Conservation (phyloP, 805 yeast species). For the Yamadazyma sp. region DNA sequence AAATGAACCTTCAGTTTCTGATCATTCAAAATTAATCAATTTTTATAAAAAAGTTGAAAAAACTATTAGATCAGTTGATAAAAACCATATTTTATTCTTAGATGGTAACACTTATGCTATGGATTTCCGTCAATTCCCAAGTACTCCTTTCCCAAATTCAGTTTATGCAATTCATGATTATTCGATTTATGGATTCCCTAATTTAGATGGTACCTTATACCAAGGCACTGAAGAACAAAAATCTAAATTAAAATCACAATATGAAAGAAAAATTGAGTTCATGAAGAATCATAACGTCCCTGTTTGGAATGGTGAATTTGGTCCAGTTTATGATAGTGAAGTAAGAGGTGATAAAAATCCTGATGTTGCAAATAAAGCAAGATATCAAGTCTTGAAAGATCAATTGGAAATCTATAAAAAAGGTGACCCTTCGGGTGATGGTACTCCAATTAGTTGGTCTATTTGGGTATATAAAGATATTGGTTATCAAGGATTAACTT, state of each 20-base stretch:
- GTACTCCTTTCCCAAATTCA: constrained; percentile 38
- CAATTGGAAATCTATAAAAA: constrained; percentile 42
- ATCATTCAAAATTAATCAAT: constrained; percentile 37
- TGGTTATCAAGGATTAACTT: constrained; percentile 50
- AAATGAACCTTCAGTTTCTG: constrained; percentile 50
- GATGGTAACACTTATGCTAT: constrained; percentile 52
- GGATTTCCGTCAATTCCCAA: constrained; percentile 49
- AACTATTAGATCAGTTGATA: constrained; percentile 42
- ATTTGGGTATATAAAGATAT: constrained; percentile 54
- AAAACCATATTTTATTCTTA: constrained; percentile 46
- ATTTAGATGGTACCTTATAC: constrained; percentile 27
- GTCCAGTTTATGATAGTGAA: constrained; percentile 47
- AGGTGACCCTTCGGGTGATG: constrained; percentile 50
- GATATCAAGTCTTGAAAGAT: constrained; percentile 43
- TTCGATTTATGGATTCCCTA: constrained; percentile 44
- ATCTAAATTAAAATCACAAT: constrained; percentile 34
- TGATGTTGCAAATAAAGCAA: constrained; percentile 33
- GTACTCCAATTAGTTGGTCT: constrained; percentile 46
- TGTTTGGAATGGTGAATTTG: constrained; percentile 55
- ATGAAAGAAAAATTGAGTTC: constrained; percentile 42
- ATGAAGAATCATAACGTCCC: constrained; percentile 41
- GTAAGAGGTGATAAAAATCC: constrained; percentile 40
- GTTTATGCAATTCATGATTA: constrained; percentile 54
- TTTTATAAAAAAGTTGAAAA: constrained; percentile 39
- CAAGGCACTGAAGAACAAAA: constrained; percentile 33